Evolutionary conservation across 2,329 filamentous ascomycete species (phyloP), one percentile per base, ranked within the genome.

Genomic region (Ophiocordyceps camponoti-leonardi): DNA sequence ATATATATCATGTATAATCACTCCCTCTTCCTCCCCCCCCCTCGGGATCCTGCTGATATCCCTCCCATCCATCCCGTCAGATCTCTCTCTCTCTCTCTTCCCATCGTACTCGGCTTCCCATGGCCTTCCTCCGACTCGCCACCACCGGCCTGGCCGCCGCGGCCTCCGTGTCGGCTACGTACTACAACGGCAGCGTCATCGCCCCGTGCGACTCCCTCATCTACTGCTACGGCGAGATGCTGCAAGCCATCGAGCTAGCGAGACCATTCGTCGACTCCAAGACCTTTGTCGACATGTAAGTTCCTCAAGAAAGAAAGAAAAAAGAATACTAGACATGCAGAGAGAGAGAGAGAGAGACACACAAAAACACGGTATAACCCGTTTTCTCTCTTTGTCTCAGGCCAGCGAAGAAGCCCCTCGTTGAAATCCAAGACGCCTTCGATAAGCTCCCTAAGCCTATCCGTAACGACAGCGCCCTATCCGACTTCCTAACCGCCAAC

Each of bases 281-380:
- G 67, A 81, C 77, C 1, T 83, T 81, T 56, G 79, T 83, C 41
- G 79, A 83, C 56, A 76, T 81, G 74, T 77, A 63, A 62, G 66
- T 35, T 14, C 26, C 4, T 28, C 26, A 28, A 2, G 10, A 10
- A 8, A 28, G 26, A 28, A 8, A 28, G 2, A 10, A 28, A 28
- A 10, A 11, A 28, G 10, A 26, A 8, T n/a, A n/a, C n/a, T n/a
- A n/a, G n/a, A n/a, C n/a, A n/a, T n/a, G n/a, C n/a, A n/a, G 23
- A 26, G 23, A 26, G 23, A 26, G 23, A 26, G 23, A 26, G 23
- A 26, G 23, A 26, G 23, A 26, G 23, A 26, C 23, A 26, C 4
- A 28, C 22, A 23, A 6, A 3, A 23, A 23, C 4, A 23, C 22
- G 22, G n/a, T n/a, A n/a, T 2, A 28, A 28, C 26, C 11, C 26